Conservation (phyloP, 768 basidiomycete species). For the Scleroderma citrinum region DNA sequence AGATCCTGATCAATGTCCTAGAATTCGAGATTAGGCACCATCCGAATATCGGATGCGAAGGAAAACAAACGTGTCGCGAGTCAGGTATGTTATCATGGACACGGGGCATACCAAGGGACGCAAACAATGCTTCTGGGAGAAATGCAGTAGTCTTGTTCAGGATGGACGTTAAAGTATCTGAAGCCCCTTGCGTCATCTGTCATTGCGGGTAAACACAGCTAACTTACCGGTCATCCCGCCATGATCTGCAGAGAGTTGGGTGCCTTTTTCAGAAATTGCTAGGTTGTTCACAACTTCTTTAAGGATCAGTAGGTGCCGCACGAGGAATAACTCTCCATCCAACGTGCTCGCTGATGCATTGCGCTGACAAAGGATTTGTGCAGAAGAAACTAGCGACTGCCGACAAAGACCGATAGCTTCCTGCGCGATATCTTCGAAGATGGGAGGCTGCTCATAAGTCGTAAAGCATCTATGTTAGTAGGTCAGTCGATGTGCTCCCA, state of each 20-base stretch:
- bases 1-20: constrained; percentile 87
- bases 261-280: constrained; percentile 51
- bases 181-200: constrained; percentile 4
- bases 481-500: constrained; percentile 26
- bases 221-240: constrained; percentile 55
- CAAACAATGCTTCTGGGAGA: constrained; percentile 64
- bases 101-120: constrained; percentile 61
- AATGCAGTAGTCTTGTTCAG: constrained; percentile 32
- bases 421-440: constrained; percentile 95
- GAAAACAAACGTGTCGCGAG: constrained; percentile 54
- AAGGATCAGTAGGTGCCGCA: constrained; percentile 83
- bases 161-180: constrained; percentile 28
- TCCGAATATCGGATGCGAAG: neutral
- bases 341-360: constrained; percentile 39
- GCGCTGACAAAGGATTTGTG: constrained; percentile 54
- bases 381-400: constrained; percentile 70
- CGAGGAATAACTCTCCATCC: constrained; percentile 82
- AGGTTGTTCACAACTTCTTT: constrained; percentile 84
- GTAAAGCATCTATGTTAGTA: neutral
- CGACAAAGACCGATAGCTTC: constrained; percentile 83
- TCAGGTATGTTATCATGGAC: constrained; percentile 59
- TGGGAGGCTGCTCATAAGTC: constrained; percentile 58
- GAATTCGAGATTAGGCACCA: neutral
- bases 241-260: constrained; percentile 37
- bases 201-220: neutral